Base-by-base conservation (phyloP, 164 flowering plant genomes). In the Liriodendron chinense region DNA sequence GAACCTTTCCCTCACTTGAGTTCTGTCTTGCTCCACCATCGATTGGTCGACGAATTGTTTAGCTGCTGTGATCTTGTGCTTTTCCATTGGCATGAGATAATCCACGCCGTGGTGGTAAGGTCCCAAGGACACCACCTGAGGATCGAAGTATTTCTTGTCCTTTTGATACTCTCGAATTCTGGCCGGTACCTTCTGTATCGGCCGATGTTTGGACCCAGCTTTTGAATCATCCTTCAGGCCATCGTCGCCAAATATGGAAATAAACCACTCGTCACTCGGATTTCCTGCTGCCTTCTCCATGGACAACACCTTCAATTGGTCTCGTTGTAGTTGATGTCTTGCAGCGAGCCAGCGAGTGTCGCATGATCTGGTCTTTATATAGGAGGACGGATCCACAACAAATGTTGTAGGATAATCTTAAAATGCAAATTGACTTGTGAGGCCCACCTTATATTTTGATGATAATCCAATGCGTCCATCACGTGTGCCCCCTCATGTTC, bases 41-140 rank as follows among this genome's bases (percentile, higher is more conserved):
- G 0, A 50, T 7, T 0, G 65, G 22, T 74, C 65, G 28, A 50
- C 16, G 70, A 74, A 74, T 16, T 56, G 69, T 2, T 20, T 8
- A 22, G 50, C 47, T 18, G 74, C 77, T 34, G 65, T 53, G 16
- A 34, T 24, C 26, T 74, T 78, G 71, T 78, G 71, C 10, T 9
- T 24, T 47, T 74, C 80, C 80, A 78, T 74, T 9, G 66, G 65
- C 47, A 5, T 20, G 65, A 78, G 69, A 7, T 70, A 71, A 28
- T 57, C 13, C 12, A 70, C 26, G 20, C 67, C 68, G 47, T 78
- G 71, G 69, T 78, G 77, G 74, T 78, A 78, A 47, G 80, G 77
- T 23, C 80, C 81, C 25, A 79, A 71, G 23, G 81, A 75, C 20
- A 74, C 72, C 23, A 71, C n/a, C 47, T 24, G 65, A 6, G 80